Evolutionary conservation across 768 basidiomycete genomes (phyloP).

Genomic region (Lanmaoa rubissima): DNA sequence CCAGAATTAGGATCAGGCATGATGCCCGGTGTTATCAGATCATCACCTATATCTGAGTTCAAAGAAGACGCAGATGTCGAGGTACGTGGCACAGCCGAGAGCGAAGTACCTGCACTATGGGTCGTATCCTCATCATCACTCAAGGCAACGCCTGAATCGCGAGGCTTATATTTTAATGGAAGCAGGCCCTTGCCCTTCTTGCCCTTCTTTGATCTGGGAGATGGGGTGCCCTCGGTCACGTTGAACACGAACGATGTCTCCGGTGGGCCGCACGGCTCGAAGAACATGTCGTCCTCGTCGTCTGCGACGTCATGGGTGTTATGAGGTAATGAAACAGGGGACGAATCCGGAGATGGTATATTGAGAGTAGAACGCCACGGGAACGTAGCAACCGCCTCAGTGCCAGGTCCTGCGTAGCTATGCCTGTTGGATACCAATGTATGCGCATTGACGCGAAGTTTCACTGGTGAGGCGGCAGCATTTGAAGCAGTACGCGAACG

Average conservation of each 20-base stretch:
- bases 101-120: conserved; percentile 16
- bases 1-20: conserved; percentile 53
- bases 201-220: conserved; percentile 43
- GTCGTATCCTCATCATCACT: conserved; percentile 55
- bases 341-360: conserved; percentile 51
- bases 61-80: conserved; percentile 66
- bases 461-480: conserved; percentile 3
- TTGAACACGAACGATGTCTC: conserved; percentile 58
- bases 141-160: conserved; percentile 63
- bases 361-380: conserved; percentile 39
- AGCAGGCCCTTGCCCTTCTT: conserved; percentile 33
- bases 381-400: conserved; percentile 29
- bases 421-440: conserved; percentile 50
- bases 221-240: conserved; percentile 56
- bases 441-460: conserved; percentile 15
- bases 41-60: conserved; percentile 56
- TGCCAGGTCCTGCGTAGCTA: conserved; percentile 58
- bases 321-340: conserved; percentile 38
- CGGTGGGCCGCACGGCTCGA: conserved; percentile 41
- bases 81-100: conserved; percentile 48
- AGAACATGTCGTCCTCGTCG: conserved; percentile 59
- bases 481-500: conserved; percentile 27
- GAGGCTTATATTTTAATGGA: conserved; percentile 68
- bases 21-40: conserved; percentile 67
- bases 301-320: conserved; percentile 29